phyloP scores from a whole-genome alignment of 257 asterid genomes.

The Scutellaria minor region DNA sequence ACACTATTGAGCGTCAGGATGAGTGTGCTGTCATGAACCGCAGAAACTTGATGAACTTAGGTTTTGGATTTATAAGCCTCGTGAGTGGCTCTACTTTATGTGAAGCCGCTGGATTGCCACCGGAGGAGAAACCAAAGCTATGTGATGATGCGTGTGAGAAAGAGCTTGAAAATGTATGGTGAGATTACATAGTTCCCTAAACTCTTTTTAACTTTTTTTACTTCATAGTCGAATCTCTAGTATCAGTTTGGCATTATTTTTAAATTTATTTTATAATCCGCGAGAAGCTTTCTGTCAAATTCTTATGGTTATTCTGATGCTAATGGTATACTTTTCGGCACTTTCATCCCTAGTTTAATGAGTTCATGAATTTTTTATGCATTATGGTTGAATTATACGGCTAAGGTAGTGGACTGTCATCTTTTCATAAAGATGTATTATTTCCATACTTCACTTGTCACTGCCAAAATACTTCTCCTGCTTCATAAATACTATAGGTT shows the following conservation, averaged over 20 bases:
- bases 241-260: background rate
- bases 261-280: background rate
- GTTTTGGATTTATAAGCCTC: conserved; percentile 49
- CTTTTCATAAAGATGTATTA: background rate
- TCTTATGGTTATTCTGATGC: conserved; percentile 2
- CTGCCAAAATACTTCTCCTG: background rate
- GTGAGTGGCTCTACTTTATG: conserved; percentile 44
- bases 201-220: conserved; percentile 17
- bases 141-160: conserved; percentile 84
- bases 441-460: background rate
- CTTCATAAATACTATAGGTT: background rate
- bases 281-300: background rate
- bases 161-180: conserved; percentile 95
- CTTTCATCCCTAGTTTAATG: background rate
- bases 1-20: conserved; percentile 27
- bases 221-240: background rate
- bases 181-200: conserved; percentile 60
- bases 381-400: background rate
- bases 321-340: background rate
- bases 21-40: conserved; percentile 45
- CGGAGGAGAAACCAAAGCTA: conserved; percentile 83
- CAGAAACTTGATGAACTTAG: conserved; percentile 49
- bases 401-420: background rate
- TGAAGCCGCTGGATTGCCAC: conserved; percentile 92
- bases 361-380: background rate